These are phyloP conservation scores for Aspergillus sp. DNA, from an alignment of 2,329 filamentous ascomycete species.

Conservation along the genomic window DNA sequence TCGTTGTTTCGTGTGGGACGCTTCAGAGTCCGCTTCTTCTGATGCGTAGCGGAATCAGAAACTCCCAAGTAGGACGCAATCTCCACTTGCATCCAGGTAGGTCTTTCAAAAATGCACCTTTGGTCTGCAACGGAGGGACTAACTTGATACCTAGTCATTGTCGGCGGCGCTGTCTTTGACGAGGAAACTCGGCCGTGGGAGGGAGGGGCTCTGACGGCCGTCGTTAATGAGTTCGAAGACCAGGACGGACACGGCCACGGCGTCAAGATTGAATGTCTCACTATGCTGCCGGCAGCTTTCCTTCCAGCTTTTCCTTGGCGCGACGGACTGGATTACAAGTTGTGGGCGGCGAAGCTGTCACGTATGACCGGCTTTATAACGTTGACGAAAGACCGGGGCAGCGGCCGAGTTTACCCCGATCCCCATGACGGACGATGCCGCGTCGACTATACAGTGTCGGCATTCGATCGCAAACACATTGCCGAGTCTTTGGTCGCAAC, in stretches of 20 bases:
- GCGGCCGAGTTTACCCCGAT: constrained; percentile 73
- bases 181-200: constrained; percentile 71
- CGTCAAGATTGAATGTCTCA: constrained; percentile 72
- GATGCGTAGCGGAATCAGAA: constrained; percentile 74
- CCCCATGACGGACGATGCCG: constrained; percentile 62
- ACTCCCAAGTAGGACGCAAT: constrained; percentile 77
- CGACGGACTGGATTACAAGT: constrained; percentile 69
- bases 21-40: constrained; percentile 76
- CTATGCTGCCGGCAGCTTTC: constrained; percentile 70
- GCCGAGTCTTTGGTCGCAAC: constrained; percentile 70
- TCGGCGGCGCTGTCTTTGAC: constrained; percentile 61
- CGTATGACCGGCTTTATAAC: constrained; percentile 72
- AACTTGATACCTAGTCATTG: constrained; percentile 28
- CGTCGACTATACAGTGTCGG: constrained; percentile 69
- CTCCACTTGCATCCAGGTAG: constrained; percentile 77
- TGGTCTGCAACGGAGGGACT: neutral
- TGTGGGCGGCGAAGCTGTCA: constrained; percentile 65
- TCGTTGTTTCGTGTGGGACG: constrained; percentile 75
- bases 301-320: constrained; percentile 66
- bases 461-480: constrained; percentile 70
- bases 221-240: constrained; percentile 76
- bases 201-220: constrained; percentile 76
- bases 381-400: constrained; percentile 72
- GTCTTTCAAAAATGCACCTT: constrained; percentile 30
- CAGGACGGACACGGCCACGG: constrained; percentile 79